Percentiles rank a stretch among this genome's conserved stretches.
These are phyloP conservation scores for Chrysopogon serrulatus DNA, from an alignment of 176 grass and related monocot species.

Conservation along the genomic window DNA sequence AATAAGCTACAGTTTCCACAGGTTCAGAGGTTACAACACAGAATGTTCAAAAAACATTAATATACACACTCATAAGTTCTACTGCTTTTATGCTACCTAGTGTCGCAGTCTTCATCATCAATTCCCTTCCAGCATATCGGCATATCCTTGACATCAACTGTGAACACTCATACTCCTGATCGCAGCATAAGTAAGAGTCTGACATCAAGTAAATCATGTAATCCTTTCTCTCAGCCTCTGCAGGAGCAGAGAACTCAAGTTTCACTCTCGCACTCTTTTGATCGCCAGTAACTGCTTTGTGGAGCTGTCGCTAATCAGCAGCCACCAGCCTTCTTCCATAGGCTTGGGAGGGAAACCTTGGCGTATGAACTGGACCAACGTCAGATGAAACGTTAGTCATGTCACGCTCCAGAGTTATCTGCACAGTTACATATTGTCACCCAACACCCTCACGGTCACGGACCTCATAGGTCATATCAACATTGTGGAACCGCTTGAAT, in stretches of 20 bases:
- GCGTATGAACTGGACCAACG: conserved; percentile 77
- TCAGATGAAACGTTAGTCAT: conserved; percentile 46
- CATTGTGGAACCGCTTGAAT: conserved; percentile 82
- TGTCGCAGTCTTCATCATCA: conserved; percentile 8
- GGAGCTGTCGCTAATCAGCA: conserved; percentile 53
- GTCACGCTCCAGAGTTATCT: conserved; percentile 84
- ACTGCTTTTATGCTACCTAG: background rate
- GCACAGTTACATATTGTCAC: conserved; percentile 66
- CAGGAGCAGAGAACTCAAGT: conserved; percentile 64
- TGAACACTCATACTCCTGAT: conserved; percentile 91
- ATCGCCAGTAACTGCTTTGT: conserved; percentile 87
- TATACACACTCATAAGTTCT: background rate
- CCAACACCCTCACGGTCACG: conserved; percentile 60
- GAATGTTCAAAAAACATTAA: background rate
- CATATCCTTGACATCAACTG: conserved; percentile 62
- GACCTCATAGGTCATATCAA: conserved; percentile 90
- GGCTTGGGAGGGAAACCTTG: conserved; percentile 74
- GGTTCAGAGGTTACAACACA: background rate
- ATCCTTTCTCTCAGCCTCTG: conserved; percentile 55
- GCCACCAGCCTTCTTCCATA: conserved; percentile 99
- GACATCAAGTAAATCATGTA: conserved; percentile 95
- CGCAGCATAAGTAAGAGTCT: conserved; percentile 85
- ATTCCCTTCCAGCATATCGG: conserved; percentile 54
- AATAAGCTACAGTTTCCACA: background rate
- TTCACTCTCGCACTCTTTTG: conserved; percentile 83